Percentiles rank a stretch among this genome's conserved stretches.
Evolutionary conservation across 2,329 filamentous ascomycete species (phyloP).

Genomic region (Colletotrichum lini): DNA sequence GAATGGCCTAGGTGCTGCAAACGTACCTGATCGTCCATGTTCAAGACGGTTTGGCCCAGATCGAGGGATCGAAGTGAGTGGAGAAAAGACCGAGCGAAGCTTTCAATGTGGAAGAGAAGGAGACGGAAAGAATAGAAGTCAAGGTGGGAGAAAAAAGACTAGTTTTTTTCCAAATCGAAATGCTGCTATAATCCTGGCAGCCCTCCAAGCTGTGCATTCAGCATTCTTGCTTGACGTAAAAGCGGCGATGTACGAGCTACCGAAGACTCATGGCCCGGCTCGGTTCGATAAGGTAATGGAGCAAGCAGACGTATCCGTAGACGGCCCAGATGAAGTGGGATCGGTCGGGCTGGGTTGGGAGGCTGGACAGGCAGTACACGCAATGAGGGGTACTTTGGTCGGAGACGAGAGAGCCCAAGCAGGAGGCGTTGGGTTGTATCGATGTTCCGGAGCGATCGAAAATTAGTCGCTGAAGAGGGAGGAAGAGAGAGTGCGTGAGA

Average conservation of each 20-base stretch:
- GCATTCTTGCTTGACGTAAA: conserved; percentile 55
- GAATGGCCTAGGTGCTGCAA: conserved; percentile 43
- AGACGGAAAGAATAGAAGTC: conserved; percentile 26
- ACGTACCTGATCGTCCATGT: conserved; percentile 65
- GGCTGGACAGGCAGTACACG: conserved; percentile 24
- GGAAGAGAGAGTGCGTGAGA: not conserved
- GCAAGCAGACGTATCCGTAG: conserved; percentile 1
- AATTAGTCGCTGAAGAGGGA: not conserved
- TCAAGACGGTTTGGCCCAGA: conserved; percentile 45
- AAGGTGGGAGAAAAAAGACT: conserved; percentile 4
- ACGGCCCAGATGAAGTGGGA: conserved; percentile 25
- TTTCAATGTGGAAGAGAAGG: conserved; percentile 36
- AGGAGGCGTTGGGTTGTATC: conserved; percentile 19
- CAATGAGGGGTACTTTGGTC: conserved; percentile 40
- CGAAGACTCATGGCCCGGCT: conserved; percentile 57
- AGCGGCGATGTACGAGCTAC: conserved; percentile 57
- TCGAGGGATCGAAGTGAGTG: conserved; percentile 4
- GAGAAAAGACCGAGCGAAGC: conserved; percentile 9
- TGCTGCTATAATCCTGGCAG: conserved; percentile 62
- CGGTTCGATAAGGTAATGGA: conserved; percentile 39
- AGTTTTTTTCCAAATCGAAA: conserved; percentile 45
- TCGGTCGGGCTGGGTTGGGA: conserved; percentile 36
- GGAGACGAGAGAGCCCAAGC: conserved; percentile 35
- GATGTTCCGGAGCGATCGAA: not conserved
- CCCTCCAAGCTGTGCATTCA: conserved; percentile 56